Evolutionary conservation across 2,329 filamentous ascomycete genomes (phyloP), one percentile per base, ranked within the genome.

Genomic region (Alternaria angustiovoidea): DNA sequence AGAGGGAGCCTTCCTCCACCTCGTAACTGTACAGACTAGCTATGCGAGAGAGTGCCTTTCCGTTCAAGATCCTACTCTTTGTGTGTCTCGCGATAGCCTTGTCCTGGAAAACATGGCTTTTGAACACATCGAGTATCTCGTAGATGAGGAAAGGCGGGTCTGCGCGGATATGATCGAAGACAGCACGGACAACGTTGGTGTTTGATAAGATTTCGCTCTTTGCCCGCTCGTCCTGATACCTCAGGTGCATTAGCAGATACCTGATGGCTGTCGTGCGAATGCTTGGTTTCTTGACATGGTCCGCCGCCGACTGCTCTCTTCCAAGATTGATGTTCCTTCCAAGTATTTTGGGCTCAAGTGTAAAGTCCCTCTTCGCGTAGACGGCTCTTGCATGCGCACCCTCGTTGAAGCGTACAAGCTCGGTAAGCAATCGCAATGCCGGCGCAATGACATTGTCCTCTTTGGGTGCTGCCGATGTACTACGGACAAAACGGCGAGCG

Each of bases 361-460:
- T 95, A 60, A 88, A 89, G 69, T 92, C 89, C 67, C 93, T 87
- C 32, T 89, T 89, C 53, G 90, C 86, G 75, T 96, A 96, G 34
- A 97, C 84, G 46, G 89, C 85, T 67, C 88, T 89, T 28, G 94
- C 92, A 56, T 93, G 85, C 42, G 88, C 87, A 14, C 95, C 96
- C 16, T 93, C 93, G 78, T 98, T 94, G 65, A 97, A 91, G 55
- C 85, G 88, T 16, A 92, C 87, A n/a, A 94, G 85, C 79, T 99
- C 94, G 52, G 90, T 91, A 61, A 99, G 85, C 52, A 99, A 81
- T 57, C 94, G 89, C 59, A 99, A 81, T 24, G 91, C 94, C 1
- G 95, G 94, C 3, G 93, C 95, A 62, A 97, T 94, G 59, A 98
- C 83, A 77, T 92, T 93, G 39, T 93, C 93, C 74, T 96, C 97